Base-by-base conservation (phyloP, 768 basidiomycete species). In the Tephrocybe rancida region DNA sequence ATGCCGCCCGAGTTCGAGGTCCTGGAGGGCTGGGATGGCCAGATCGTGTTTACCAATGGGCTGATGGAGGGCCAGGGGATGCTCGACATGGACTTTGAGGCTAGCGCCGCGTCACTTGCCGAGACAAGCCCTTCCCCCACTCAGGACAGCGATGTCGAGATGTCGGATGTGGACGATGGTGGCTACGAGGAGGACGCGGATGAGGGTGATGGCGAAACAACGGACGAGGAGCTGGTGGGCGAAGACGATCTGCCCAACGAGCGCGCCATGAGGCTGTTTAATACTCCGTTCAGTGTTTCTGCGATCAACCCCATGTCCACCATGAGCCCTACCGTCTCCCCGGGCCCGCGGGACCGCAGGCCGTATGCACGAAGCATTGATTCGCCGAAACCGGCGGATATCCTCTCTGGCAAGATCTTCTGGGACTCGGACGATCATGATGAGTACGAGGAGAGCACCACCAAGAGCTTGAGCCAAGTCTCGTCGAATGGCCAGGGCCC, bases 161-260 rank as follows among this genome's bases (percentile, higher is more conserved):
- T 81, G 76, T 69, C 71, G 10, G 71, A 72, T 30, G 65, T 67
- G 59, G 75, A 76, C 37, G 79, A 79, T 30, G 77, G 67, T 5
- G 75, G 78, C 24, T 73, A 82, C 49, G 74, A 75, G 52, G 71
- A 81, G 52, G 80, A 80, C 50, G 74, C 67, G 24, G 77, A 73
- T 42, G 82, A 78, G 34, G 80, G 73, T 51, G 86, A 83, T 5
- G 88, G 89, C 1, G 87, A 91, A 57, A 90, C 90, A 3, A 92
- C 91, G 1, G 90, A 92, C 64, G 88, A 90, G 57, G 90, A 93
- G 56, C 83, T 92, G 46, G 85, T 92, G n/a, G 88, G 87, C 49
- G 80, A 83, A 8, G 80, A 84, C 55, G 84, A 86, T 50, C 73
- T 90, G 5, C 87, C 85, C 24, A 92, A 89, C 51, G 82, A 83